Evolutionary conservation across 2,329 filamentous ascomycete species (phyloP), one percentile per base, ranked within the genome.

Genomic region (Rachicladosporium sp.): DNA sequence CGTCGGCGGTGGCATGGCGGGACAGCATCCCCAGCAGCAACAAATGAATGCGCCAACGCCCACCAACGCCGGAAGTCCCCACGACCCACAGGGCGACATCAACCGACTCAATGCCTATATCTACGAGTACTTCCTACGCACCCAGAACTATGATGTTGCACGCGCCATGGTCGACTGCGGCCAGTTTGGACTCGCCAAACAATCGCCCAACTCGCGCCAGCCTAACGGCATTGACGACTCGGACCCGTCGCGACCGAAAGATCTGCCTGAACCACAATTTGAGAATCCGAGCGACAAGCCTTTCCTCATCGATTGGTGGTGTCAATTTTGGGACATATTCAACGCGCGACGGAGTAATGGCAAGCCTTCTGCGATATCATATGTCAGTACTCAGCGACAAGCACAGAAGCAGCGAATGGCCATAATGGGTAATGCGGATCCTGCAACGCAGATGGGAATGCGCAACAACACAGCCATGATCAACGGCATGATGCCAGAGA

Each of bases 271-370:
- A 5, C 80, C 86, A 9, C 78, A 77, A 46, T 68, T 86, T 4
- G 77, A 79, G 9, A 72, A 69, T 57, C 23, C 23, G 23, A 69
- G 70, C 40, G 82, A 81, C 53, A 82, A 75, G 46, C 85, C 84
- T 19, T 96, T 98, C 55, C 70, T 98, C 11, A 82, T 86, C 51
- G 91, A 96, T 55, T 98, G 91, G 91, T 98, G 93, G 68, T 85
- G 80, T 56, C 74, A 95, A 38, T 98, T 98, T 62, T 96, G 87
- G 87, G 91, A 98, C 55, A 86, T 96, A 52, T 93, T 83, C 63
- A 78, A 78, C 56, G 85, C 86, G 41, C 83, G 89, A 57, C 82
- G 85, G 55, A 75, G 50, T 36, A 57, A 60, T 45, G 45, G 40
- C 35, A 74, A 55, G 66, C 61, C 46, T 41, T 48, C 46, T 43